Evolutionary conservation across 73 alveolate genomes (phyloP).

Genomic region (Blepharisma japonicum): DNA sequence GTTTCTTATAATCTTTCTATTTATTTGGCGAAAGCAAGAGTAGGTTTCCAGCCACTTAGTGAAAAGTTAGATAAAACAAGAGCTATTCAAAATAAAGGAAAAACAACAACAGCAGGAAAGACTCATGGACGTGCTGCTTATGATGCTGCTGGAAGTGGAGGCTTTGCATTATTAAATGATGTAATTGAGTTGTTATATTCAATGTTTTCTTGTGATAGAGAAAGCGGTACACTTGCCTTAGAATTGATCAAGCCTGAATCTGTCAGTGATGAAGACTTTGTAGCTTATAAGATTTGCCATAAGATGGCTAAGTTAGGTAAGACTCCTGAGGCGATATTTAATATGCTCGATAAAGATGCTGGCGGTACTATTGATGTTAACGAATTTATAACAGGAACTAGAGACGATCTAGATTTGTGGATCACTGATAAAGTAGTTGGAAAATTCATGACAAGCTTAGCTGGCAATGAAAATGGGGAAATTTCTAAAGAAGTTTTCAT

Average conservation of each 20-base stretch:
- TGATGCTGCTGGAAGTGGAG: constrained; percentile 26
- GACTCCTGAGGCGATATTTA: constrained; percentile 14
- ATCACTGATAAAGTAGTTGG: neutral
- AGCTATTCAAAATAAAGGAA: neutral
- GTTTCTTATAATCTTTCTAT: neutral
- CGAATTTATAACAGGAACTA: constrained; percentile 26
- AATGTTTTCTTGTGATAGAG: neutral
- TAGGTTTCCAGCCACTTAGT: neutral
- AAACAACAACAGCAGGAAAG: neutral
- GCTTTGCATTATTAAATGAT: neutral
- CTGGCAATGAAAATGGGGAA: neutral
- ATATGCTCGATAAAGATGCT: constrained; percentile 15
- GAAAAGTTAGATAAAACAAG: neutral
- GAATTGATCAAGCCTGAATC: constrained; percentile 18
- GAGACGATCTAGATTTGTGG: constrained; percentile 6
- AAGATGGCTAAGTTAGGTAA: constrained; percentile 33
- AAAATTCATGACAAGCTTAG: neutral
- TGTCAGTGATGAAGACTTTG: constrained; percentile 9
- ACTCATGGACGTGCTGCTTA: neutral
- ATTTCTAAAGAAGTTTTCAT: neutral
- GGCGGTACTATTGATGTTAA: constrained; percentile 1
- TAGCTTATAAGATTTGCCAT: constrained; percentile 12
- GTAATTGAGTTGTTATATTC: neutral
- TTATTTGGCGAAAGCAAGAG: constrained; percentile 17
- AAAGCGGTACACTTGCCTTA: neutral